Evolutionary conservation across 192 early-diverging fungal species (phyloP), one percentile per base, ranked within the genome.

Genomic region (Geranomyces michiganensis): DNA sequence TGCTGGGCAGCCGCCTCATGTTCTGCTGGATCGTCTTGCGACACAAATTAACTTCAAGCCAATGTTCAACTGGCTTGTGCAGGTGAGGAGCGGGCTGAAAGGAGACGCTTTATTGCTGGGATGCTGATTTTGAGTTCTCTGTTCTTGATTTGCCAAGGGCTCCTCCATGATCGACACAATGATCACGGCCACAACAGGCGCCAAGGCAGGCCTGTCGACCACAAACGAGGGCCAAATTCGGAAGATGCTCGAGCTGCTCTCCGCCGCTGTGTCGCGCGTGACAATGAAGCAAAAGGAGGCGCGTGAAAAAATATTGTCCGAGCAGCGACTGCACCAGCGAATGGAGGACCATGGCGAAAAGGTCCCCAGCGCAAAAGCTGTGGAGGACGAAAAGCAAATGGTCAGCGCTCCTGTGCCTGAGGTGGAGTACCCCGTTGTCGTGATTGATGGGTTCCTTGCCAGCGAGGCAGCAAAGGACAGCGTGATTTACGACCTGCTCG

Each of bases 41-140:
- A 82, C 82, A 29, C 93, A 97, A 80, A 85, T 97, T 21, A 92
- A 92, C 6, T 97, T 93, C 82, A 92, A 93, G 76, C 97, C 97
- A 4, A 79, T 94, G 36, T 95, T 99, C 75, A 92, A 90, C 65
- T 92, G 88, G 73, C 67, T 51, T 60, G 58, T 19, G 29, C 29
- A 33, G 22, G 19, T 53, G 51, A 53, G n/a, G n/a, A n/a, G n/a
- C n/a, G n/a, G n/a, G n/a, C n/a, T n/a, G n/a, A n/a, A n/a, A n/a
- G n/a, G n/a, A n/a, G n/a, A n/a, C n/a, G n/a, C n/a, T n/a, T n/a
- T n/a, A n/a, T n/a, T n/a, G n/a, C n/a, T n/a, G n/a, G n/a, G n/a
- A n/a, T n/a, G n/a, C n/a, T n/a, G n/a, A n/a, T n/a, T n/a, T n/a
- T n/a, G n/a, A n/a, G n/a, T n/a, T 41, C 10, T 3, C 4, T 15